Percentiles rank a stretch among this genome's conserved stretches.
Conservation (phyloP, 139 green algal genomes). For the Micractinium sp. region DNA sequence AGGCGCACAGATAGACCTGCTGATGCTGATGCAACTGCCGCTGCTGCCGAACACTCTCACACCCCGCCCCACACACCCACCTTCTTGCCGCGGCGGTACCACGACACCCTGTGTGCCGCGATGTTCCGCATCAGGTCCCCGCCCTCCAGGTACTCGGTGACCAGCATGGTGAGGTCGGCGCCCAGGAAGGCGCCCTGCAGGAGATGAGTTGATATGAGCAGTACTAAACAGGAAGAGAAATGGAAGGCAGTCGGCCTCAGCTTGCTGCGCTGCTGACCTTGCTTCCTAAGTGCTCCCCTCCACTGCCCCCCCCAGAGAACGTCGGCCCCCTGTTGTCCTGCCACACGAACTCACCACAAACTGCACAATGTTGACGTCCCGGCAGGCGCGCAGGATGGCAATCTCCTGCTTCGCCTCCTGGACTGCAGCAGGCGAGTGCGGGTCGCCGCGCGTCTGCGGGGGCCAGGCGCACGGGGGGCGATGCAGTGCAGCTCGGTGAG, state of each 20-base stretch:
- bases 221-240: not conserved
- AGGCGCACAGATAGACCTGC: too few relatives aligned
- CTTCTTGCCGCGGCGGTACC: constrained; percentile 33
- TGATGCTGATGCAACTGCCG: too few relatives aligned
- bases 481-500: too few relatives aligned
- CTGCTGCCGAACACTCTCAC: too few relatives aligned
- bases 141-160: constrained; percentile 58
- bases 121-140: constrained; percentile 56
- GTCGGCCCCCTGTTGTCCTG: too few relatives aligned
- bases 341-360: constrained; percentile 53
- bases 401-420: constrained; percentile 34
- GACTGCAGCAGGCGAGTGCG: not conserved
- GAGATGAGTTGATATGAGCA: too few relatives aligned
- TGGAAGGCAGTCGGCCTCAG: too few relatives aligned
- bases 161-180: constrained; percentile 44
- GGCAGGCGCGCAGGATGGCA: constrained; percentile 44
- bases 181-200: constrained; percentile 38
- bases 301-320: too few relatives aligned
- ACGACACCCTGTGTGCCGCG: constrained; percentile 28
- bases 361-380: constrained; percentile 59
- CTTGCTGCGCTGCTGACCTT: too few relatives aligned
- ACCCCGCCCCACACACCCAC: not conserved
- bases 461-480: too few relatives aligned
- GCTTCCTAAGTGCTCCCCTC: too few relatives aligned
- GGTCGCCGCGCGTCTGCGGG: not conserved